These are phyloP conservation scores for Fonsecaea erecta DNA, from an alignment of 2,329 filamentous ascomycete species.

Conservation along the genomic window DNA sequence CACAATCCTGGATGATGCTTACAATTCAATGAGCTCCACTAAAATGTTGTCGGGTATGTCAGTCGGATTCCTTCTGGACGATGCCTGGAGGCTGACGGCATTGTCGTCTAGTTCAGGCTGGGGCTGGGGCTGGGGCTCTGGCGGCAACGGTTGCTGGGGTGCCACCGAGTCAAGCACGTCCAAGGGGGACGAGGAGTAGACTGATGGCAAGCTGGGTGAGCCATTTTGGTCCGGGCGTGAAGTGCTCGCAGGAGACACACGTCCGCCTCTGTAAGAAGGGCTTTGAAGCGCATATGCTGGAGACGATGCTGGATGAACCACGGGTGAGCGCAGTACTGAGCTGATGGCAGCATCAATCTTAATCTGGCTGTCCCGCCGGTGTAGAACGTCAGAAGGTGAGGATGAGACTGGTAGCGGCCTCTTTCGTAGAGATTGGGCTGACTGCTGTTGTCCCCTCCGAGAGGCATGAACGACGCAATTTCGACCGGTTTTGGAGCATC, in stretches of 20 bases:
- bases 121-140: neutral
- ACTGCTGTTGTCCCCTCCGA: slow-evolving; percentile 15
- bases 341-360: neutral
- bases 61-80: neutral
- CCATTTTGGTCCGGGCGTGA: neutral
- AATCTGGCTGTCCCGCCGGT: neutral
- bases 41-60: slow-evolving; percentile 10
- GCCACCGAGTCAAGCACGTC: slow-evolving; percentile 10
- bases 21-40: slow-evolving; percentile 21
- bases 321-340: neutral
- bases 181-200: slow-evolving; percentile 16
- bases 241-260: slow-evolving; percentile 12
- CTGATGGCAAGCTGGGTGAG: slow-evolving; percentile 10
- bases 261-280: neutral
- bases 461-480: slow-evolving; percentile 15
- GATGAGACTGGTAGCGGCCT: neutral
- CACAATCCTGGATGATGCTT: neutral
- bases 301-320: neutral
- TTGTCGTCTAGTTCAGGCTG: neutral
- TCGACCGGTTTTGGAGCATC: slow-evolving; percentile 9
- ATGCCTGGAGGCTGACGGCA: neutral
- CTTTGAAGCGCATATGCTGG: neutral
- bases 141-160: neutral
- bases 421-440: slow-evolving; percentile 2
- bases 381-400: neutral